Evolutionary conservation across 352 stramenopile species (phyloP), one percentile per base, ranked within the genome.

Genomic region (Albugo candida): DNA sequence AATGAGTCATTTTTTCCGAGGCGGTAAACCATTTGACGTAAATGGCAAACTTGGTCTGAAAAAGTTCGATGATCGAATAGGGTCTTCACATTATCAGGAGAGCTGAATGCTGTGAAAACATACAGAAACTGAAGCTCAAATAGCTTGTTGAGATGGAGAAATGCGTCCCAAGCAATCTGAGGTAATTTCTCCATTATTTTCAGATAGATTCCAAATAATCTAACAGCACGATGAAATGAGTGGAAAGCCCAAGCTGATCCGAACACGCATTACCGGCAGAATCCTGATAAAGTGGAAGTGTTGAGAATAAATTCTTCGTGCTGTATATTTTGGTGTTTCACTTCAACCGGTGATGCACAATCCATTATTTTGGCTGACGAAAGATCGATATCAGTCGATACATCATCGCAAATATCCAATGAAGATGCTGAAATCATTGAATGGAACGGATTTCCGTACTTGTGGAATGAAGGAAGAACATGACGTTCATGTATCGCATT

Each of bases 151-250:
- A 92, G 59, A 44, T 67, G 62, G 27, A 67, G 51, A 51, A 85
- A 80, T 17, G 74, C 56, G 27, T 88, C 70, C 67, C 70, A 85
- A 13, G 63, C 55, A 20, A 83, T 67, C 27, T 81, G 63, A 12
- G 75, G 75, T 39, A 92, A 47, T 21, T 87, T 61, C 47, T 87
- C 61, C 75, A 92, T 88, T 63, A 88, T 84, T 61, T 92, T 92
- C 40, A 92, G 46, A 43, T 92, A 87, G 11, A 85, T 63, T 34
- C 78, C 78, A 24, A 71, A 85, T 24, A 91, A 64, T 0, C 77
- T 87, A 44, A 17, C 12, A 48, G 38, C 12, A 42, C 14, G n/a
- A 44, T 12, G 37, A 19, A 36, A 13, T 45, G 18, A 45, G 20
- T 16, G 44, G 8, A 8, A 31, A 31, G 24, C 24, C 8, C 8